Base-by-base conservation (phyloP, 1,284 basidiomycete genomes). In the Boletus austroedulis region DNA sequence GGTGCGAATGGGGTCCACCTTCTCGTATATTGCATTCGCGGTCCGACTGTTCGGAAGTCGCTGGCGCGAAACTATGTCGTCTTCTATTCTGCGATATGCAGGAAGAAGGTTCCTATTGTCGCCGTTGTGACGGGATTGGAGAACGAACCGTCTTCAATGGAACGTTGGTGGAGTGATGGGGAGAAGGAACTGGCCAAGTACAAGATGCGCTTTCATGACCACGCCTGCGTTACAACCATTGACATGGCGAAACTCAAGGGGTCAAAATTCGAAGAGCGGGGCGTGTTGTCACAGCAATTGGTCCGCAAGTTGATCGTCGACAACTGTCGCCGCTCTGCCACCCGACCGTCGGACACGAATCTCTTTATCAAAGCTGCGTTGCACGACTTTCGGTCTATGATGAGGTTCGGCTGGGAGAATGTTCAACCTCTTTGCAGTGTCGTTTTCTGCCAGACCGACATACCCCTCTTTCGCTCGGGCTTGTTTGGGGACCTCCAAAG, bases 1-100 rank as follows among this genome's bases (percentile, higher is more conserved):
- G 29, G 43, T 43, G 63, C 64, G 26, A 65, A 64, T 21, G 71
- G 72, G 14, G 56, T 76, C 40, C 64, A 72, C 44, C 69, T 74
- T 19, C 64, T 74, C n/a, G 60, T 75, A 44, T 75, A 70, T 34
- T 75, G 73, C 59, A 64, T 76, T 48, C 72, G 73, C 15, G 70
- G 66, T 21, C 52, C 65, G 10, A 60, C 63, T 9, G 56, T 74
- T 44, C 67, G 66, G 21, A 64, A 61, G 43, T 61, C 63, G n/a
- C 43, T 68, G 46, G 43, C 61, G n/a, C 63, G 58, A 51, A 74
- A 75, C 56, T 74, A 74, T 50, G 52, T 58, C 36, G 53, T 73
- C 26, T 71, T 76, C 47, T 56, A 71, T 41, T 69, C 72, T 24
- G 63, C 58, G 3, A 63, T 73, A 38, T 70, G 72, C 55, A 60